Evolutionary conservation across 2,329 filamentous ascomycete species (phyloP).

Genomic region (Plectosphaerella sp.): DNA sequence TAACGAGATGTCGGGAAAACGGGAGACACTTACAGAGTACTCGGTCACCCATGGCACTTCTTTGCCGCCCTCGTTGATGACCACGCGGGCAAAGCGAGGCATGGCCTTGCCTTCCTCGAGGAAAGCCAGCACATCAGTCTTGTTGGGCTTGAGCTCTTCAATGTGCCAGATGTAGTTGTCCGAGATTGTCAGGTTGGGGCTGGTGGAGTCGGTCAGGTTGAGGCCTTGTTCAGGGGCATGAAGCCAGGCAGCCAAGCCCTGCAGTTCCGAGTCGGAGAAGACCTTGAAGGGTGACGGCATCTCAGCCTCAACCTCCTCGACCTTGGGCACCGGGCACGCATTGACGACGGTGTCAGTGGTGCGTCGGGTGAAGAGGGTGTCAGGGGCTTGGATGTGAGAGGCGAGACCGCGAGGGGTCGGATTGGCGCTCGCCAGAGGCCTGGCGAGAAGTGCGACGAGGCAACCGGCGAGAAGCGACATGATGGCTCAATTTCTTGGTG

Average conservation of each 20-base stretch:
- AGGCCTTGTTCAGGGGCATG: slow-evolving; percentile 2
- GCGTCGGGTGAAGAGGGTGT: background rate
- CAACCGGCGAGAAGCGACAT: background rate
- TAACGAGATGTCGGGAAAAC: background rate
- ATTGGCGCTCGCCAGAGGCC: background rate
- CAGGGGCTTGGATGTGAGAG: background rate
- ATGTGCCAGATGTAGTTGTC: slow-evolving; percentile 15
- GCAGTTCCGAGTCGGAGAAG: slow-evolving; percentile 1
- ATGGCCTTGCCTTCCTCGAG: slow-evolving; percentile 6
- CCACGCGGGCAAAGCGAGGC: slow-evolving; percentile 10
- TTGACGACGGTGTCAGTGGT: background rate
- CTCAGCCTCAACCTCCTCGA: slow-evolving; percentile 1
- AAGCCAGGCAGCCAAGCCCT: background rate
- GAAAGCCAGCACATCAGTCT: slow-evolving; percentile 66
- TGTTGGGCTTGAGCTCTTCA: slow-evolving; percentile 41
- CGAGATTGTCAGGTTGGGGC: slow-evolving; percentile 4
- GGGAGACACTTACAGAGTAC: slow-evolving; percentile 9
- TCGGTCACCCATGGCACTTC: slow-evolving; percentile 8
- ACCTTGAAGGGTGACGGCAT: slow-evolving; percentile 4
- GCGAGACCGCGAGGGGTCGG: background rate
- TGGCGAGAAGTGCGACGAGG: background rate
- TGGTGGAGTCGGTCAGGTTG: slow-evolving; percentile 12
- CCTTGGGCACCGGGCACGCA: slow-evolving; percentile 4
- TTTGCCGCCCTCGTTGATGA: slow-evolving; percentile 11
- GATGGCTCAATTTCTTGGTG: background rate